Evolutionary conservation across 352 stramenopile genomes (phyloP).

Genomic region (Globisporangium mamillatum): DNA sequence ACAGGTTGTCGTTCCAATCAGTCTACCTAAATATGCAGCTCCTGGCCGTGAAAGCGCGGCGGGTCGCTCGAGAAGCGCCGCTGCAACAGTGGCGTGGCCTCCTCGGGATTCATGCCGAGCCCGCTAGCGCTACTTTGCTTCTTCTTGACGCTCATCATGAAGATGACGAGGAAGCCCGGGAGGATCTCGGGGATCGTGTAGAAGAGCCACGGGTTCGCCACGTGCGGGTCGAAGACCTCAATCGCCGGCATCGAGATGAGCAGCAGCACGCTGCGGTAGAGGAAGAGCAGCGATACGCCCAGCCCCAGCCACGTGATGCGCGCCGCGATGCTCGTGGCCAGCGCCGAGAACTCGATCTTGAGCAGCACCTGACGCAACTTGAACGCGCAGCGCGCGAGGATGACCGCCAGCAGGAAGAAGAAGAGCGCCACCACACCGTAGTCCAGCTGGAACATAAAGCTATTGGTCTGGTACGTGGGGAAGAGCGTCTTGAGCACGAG

Average conservation of each 20-base stretch:
- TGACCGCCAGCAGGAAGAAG: conserved; percentile 68
- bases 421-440: conserved; percentile 73
- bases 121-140: conserved; percentile 1
- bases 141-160: conserved; percentile 79
- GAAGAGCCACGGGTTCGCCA: conserved; percentile 72
- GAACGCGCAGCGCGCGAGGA: conserved; percentile 55
- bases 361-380: conserved; percentile 49
- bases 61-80: conserved; percentile 37
- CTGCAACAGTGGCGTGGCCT: conserved; percentile 53
- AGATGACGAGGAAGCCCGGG: conserved; percentile 66
- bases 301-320: conserved; percentile 59
- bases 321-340: conserved; percentile 50
- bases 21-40: conserved; percentile 49
- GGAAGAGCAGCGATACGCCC: conserved; percentile 52
- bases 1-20: neutral
- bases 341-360: conserved; percentile 76
- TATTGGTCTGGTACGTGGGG: conserved; percentile 35
- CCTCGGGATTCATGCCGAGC: conserved; percentile 18
- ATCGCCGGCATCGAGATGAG: conserved; percentile 67
- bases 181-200: conserved; percentile 76
- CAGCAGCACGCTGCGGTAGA: conserved; percentile 55
- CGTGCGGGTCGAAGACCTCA: conserved; percentile 68
- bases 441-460: conserved; percentile 65
- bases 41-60: conserved; percentile 52
- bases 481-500: conserved; percentile 74